Conservation (phyloP, 768 basidiomycete species). For the Tylopilus sp. region DNA sequence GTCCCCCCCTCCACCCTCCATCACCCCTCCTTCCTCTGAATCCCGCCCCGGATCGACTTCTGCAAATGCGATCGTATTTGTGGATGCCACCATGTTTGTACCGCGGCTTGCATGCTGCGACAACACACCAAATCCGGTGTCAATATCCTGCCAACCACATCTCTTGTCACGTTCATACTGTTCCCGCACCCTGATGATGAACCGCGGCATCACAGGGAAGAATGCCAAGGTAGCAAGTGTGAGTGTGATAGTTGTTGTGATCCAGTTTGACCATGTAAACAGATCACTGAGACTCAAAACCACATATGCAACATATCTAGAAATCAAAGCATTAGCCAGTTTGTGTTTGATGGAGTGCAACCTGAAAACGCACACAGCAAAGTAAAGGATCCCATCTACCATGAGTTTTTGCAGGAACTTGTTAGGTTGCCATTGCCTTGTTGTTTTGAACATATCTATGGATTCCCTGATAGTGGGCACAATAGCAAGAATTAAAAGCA, state of each 20-base stretch:
- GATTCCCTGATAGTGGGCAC: background rate
- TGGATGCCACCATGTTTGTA: background rate
- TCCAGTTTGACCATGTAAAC: background rate
- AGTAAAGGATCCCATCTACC: slow-evolving; percentile 6
- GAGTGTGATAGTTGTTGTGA: background rate
- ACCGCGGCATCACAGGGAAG: background rate
- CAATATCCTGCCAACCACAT: background rate
- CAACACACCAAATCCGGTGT: background rate
- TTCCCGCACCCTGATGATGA: too few species aligned
- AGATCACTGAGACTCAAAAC: too few species aligned
- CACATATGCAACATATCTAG: background rate
- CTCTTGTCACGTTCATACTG: too few species aligned
- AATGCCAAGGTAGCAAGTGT: background rate
- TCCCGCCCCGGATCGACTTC: background rate
- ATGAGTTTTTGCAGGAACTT: background rate
- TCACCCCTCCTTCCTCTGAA: background rate
- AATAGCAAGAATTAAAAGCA: background rate
- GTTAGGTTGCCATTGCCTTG: background rate
- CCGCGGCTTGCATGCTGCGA: background rate
- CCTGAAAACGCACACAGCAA: background rate
- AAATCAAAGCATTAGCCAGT: background rate
- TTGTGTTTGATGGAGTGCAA: background rate
- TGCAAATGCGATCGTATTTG: background rate
- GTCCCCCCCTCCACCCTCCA: background rate
- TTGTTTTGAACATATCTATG: background rate